phyloP scores from a whole-genome alignment of 257 asterid genomes.

The Solanum chaucha region DNA sequence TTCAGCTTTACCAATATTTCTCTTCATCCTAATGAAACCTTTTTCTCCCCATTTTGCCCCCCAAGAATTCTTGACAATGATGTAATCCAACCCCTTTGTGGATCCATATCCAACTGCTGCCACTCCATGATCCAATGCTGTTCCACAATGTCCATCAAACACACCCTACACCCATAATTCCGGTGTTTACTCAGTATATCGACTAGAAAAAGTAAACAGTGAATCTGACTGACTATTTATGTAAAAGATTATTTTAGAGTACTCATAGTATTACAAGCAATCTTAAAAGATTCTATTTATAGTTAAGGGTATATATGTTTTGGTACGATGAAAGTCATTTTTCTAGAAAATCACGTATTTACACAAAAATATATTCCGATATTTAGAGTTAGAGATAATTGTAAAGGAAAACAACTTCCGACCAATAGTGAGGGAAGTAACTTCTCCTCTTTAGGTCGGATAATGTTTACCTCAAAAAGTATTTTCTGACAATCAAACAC shows the following conservation, averaged over 20 bases:
- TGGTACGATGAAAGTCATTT: neutral
- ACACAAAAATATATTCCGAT: neutral
- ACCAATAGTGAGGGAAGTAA: neutral
- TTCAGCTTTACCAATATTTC: slow-evolving; percentile 35
- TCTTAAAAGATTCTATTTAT: neutral
- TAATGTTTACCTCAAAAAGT: neutral
- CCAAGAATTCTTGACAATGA: slow-evolving; percentile 64
- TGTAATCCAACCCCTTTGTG: slow-evolving; percentile 28
- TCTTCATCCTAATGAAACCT: slow-evolving; percentile 58
- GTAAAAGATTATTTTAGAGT: neutral
- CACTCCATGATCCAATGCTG: slow-evolving; percentile 44
- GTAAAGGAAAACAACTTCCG: neutral
- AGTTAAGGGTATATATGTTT: neutral
- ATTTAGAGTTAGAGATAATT: neutral
- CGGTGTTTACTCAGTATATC: neutral
- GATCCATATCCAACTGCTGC: slow-evolving; percentile 49
- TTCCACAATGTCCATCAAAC: slow-evolving; percentile 59
- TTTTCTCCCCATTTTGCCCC: slow-evolving; percentile 61
- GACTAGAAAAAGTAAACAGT: neutral
- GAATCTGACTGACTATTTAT: neutral
- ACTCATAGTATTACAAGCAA: neutral
- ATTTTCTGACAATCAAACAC: neutral
- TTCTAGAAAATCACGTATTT: neutral
- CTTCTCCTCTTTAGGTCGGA: neutral
- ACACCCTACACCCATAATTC: slow-evolving; percentile 32